A percentile compares a stretch with the other conserved stretches of the same genome.
Conservation (phyloP, 129 eudicot genomes). For the Oenanthe sinensis region DNA sequence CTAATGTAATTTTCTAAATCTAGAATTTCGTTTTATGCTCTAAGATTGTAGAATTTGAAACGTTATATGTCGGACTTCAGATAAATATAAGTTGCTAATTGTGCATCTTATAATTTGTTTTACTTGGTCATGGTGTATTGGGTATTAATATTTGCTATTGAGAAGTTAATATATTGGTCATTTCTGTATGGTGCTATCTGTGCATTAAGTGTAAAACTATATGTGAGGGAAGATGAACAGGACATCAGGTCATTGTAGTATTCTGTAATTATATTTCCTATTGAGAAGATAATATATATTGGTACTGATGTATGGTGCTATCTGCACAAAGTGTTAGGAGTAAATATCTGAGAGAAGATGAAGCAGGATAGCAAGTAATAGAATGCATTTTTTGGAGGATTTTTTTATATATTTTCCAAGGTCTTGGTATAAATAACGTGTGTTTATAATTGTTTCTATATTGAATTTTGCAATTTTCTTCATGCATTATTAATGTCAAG, state of each 20-base stretch:
- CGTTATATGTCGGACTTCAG: neutral
- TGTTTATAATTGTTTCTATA: neutral
- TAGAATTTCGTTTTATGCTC: neutral
- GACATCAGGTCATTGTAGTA: neutral
- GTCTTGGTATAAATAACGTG: no score
- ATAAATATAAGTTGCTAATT: neutral
- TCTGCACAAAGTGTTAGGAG: neutral
- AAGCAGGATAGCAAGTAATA: neutral
- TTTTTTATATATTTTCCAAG: no score
- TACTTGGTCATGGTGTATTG: neutral
- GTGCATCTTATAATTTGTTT: neutral
- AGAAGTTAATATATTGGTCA: neutral
- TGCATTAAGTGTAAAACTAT: no score
- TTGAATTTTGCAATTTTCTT: neutral
- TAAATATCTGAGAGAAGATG: neutral
- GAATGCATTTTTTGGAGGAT: neutral
- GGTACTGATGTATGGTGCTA: neutral
- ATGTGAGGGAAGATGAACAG: no score
- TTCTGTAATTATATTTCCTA: neutral
- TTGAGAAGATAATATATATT: neutral
- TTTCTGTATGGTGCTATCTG: neutral
- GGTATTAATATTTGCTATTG: neutral
- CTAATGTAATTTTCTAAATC: neutral
- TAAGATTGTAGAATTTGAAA: neutral
- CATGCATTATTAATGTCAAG: neutral